Evolutionary conservation across 2,329 filamentous ascomycete genomes (phyloP).

Genomic region (Cytospora mali): DNA sequence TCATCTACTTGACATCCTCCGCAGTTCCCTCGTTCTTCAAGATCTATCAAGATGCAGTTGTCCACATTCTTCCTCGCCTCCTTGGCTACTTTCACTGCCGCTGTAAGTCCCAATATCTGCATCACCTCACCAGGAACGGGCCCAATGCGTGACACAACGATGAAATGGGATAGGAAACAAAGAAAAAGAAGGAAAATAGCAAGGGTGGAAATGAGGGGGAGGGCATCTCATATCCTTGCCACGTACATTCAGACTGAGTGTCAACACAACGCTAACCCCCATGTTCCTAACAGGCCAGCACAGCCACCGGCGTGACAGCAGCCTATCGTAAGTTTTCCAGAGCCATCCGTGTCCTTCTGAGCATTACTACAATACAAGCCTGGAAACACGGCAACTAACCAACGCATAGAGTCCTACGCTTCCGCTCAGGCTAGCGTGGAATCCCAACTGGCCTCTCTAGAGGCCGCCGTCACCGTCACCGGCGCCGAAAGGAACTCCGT

Average conservation of each 20-base stretch:
- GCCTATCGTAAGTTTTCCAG: not conserved
- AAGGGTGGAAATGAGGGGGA: not conserved
- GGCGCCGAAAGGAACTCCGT: constrained; percentile 15
- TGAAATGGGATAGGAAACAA: not conserved
- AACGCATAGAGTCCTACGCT: constrained; percentile 3
- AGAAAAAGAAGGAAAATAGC: not conserved
- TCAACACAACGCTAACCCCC: too few species aligned
- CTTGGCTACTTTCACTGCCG: constrained; percentile 6
- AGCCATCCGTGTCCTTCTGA: not conserved
- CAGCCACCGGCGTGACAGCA: not conserved
- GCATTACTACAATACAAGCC: not conserved
- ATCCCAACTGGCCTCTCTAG: constrained; percentile 1
- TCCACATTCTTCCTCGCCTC: constrained; percentile 15
- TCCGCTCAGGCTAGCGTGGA: constrained; percentile 16
- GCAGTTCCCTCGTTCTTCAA: not conserved
- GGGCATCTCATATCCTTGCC: not conserved
- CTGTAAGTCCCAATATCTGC: constrained; percentile 3
- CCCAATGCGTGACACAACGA: not conserved
- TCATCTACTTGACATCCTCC: not conserved
- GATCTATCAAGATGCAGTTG: constrained; percentile 13
- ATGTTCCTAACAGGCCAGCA: not conserved
- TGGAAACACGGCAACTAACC: constrained; percentile 4
- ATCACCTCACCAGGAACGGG: not conserved
- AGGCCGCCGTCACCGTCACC: constrained; percentile 14
- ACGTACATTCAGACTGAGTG: not conserved